Evolutionary conservation across 352 stramenopile species (phyloP).

Genomic region (Phytophthora ramorum): DNA sequence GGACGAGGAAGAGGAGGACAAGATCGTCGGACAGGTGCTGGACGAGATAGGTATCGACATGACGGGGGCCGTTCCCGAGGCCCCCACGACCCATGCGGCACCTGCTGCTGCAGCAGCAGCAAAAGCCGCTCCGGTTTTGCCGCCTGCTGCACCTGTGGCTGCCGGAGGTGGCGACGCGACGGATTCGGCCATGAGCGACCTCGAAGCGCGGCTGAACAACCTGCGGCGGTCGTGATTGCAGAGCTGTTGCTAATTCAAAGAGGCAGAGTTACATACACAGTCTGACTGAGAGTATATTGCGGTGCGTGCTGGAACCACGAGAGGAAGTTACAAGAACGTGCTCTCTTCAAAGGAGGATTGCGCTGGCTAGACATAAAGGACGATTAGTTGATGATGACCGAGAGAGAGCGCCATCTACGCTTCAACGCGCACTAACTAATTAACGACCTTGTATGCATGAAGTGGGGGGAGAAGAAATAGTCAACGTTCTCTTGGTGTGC

Average conservation of each 20-base stretch:
- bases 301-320: background rate
- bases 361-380: no score
- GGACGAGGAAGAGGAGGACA: conserved; percentile 96
- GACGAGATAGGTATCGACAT: conserved; percentile 97
- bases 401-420: no score
- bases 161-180: conserved; percentile 48
- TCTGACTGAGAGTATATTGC: background rate
- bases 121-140: conserved; percentile 53
- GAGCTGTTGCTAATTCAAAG: conserved; percentile 5
- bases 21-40: conserved; percentile 97
- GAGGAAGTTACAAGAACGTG: background rate
- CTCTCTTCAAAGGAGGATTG: background rate
- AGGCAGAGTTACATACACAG: conserved; percentile 1
- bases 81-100: conserved; percentile 61
- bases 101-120: conserved; percentile 50
- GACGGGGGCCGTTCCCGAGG: conserved; percentile 92
- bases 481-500: no score
- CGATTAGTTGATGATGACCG: no score
- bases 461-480: background rate
- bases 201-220: conserved; percentile 98
- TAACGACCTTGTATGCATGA: background rate
- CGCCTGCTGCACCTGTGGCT: conserved; percentile 64
- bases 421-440: no score
- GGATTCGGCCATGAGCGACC: conserved; percentile 93
- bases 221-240: conserved; percentile 79